phyloP scores from a whole-genome alignment of 805 yeast species.

The Metschnikowia anglica region DNA sequence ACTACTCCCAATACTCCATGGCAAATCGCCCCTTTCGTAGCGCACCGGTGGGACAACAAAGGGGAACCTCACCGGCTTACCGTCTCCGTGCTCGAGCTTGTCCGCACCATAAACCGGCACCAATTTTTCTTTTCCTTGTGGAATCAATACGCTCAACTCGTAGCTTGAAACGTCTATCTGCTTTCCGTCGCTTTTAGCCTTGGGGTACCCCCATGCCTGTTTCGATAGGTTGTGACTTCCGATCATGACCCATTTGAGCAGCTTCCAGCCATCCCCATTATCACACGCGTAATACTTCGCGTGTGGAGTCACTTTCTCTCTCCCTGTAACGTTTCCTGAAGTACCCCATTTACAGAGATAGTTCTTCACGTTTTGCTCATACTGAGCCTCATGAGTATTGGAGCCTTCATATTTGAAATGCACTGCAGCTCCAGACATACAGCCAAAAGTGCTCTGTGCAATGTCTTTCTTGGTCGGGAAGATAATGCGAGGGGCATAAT shows the following conservation, averaged over 20 bases:
- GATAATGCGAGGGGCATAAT: conserved; percentile 37
- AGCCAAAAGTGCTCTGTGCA: conserved; percentile 43
- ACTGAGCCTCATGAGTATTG: conserved; percentile 33
- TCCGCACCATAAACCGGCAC: conserved; percentile 48
- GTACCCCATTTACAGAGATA: conserved; percentile 48
- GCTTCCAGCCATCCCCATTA: conserved; percentile 48
- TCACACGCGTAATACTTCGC: conserved; percentile 63
- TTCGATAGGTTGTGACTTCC: conserved; percentile 75
- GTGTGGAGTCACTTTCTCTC: conserved; percentile 55
- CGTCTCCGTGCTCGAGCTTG: conserved; percentile 10
- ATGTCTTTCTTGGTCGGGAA: conserved; percentile 48
- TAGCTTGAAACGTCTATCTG: conserved; percentile 35
- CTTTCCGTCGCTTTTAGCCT: conserved; percentile 16
- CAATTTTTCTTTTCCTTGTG: conserved; percentile 27
- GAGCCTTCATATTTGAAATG: conserved; percentile 42
- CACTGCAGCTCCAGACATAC: conserved; percentile 48
- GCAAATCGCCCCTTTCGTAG: conserved; percentile 42
- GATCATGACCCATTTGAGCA: conserved; percentile 65
- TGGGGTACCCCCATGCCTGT: conserved; percentile 74
- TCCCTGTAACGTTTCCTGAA: conserved; percentile 23
- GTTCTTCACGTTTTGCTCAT: conserved; percentile 39
- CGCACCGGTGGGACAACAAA: conserved; percentile 50
- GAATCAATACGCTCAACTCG: conserved; percentile 38
- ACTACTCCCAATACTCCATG: conserved; percentile 43
- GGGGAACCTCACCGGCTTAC: conserved; percentile 49